Evolutionary conservation across 1,139 yeast species (phyloP).

Genomic region (Yamadazyma epiphylla): DNA sequence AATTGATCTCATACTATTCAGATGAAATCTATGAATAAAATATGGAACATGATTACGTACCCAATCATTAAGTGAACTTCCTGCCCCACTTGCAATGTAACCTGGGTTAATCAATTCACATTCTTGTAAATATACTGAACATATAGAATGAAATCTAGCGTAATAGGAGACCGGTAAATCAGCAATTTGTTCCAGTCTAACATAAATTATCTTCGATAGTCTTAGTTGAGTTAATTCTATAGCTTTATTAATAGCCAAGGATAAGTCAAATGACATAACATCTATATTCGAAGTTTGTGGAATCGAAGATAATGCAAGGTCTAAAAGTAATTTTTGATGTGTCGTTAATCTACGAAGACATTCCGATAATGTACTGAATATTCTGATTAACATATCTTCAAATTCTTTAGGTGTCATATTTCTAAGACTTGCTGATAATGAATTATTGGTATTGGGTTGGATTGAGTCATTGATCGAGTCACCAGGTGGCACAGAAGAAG

Average conservation of each 20-base stretch:
- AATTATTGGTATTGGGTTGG: constrained; percentile 7
- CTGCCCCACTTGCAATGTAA: constrained; percentile 49
- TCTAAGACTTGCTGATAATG: constrained; percentile 50
- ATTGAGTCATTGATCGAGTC: constrained; percentile 7
- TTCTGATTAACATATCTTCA: constrained; percentile 61
- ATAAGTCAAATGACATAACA: constrained; percentile 61
- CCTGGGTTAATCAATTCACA: constrained; percentile 85
- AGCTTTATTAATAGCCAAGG: constrained; percentile 57
- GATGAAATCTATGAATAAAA: constrained; percentile 58
- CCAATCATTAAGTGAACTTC: constrained; percentile 57
- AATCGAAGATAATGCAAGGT: constrained; percentile 60
- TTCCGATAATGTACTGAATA: constrained; percentile 64
- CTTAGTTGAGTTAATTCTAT: constrained; percentile 74
- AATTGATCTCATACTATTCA: constrained; percentile 42
- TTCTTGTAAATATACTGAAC: constrained; percentile 69
- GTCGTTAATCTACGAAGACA: constrained; percentile 68
- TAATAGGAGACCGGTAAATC: constrained; percentile 54
- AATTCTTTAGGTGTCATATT: constrained; percentile 71
- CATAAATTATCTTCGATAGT: constrained; percentile 73
- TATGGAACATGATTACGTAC: constrained; percentile 63
- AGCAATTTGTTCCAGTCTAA: constrained; percentile 70
- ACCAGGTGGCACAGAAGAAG: constrained; percentile 27
- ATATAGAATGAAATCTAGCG: constrained; percentile 61
- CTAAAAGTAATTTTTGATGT: constrained; percentile 78
- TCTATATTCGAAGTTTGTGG: constrained; percentile 27